Percentiles rank a stretch among this genome's conserved stretches.
Evolutionary conservation across 306 rosid species (phyloP).

Genomic region (Datisca glomerata): DNA sequence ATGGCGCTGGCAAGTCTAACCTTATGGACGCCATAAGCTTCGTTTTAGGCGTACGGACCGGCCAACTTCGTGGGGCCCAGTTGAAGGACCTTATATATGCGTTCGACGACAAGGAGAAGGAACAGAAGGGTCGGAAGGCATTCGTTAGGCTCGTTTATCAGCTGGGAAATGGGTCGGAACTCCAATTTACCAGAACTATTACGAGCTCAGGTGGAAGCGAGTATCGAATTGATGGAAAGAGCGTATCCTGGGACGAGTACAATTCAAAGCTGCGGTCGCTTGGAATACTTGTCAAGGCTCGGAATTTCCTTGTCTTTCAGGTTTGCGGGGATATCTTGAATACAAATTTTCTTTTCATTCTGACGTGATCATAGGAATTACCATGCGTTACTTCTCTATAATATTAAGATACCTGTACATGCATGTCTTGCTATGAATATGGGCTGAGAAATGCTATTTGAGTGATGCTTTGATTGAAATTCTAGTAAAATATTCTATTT

Average conservation of each 20-base stretch:
- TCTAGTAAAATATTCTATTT: too few relatives aligned
- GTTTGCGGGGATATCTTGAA: slow-evolving; percentile 33
- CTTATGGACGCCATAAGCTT: slow-evolving; percentile 99
- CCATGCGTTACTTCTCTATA: too few relatives aligned
- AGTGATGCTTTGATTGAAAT: too few relatives aligned
- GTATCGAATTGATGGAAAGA: slow-evolving; percentile 62
- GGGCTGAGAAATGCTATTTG: too few relatives aligned
- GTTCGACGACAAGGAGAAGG: slow-evolving; percentile 79
- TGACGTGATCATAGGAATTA: too few relatives aligned
- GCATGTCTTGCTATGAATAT: too few relatives aligned
- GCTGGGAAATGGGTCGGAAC: slow-evolving; percentile 56
- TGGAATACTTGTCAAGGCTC: slow-evolving; percentile 98
- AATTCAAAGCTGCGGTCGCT: slow-evolving; percentile 54
- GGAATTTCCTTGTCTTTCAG: slow-evolving; percentile 97
- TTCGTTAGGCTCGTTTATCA: slow-evolving; percentile 76
- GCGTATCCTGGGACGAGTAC: slow-evolving; percentile 66
- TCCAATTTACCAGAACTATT: slow-evolving; percentile 66
- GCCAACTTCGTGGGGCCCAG: slow-evolving; percentile 96
- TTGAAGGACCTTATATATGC: slow-evolving; percentile 91
- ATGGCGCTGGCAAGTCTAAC: slow-evolving; percentile 93
- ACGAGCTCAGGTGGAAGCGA: slow-evolving; percentile 76
- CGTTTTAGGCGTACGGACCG: slow-evolving; percentile 91
- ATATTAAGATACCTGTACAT: too few relatives aligned
- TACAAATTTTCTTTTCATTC: too few relatives aligned
- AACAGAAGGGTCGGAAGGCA: slow-evolving; percentile 78